Evolutionary conservation across 2,329 filamentous ascomycete species (phyloP), one percentile per base, ranked within the genome.

Genomic region (Lasiodiplodia sp.): DNA sequence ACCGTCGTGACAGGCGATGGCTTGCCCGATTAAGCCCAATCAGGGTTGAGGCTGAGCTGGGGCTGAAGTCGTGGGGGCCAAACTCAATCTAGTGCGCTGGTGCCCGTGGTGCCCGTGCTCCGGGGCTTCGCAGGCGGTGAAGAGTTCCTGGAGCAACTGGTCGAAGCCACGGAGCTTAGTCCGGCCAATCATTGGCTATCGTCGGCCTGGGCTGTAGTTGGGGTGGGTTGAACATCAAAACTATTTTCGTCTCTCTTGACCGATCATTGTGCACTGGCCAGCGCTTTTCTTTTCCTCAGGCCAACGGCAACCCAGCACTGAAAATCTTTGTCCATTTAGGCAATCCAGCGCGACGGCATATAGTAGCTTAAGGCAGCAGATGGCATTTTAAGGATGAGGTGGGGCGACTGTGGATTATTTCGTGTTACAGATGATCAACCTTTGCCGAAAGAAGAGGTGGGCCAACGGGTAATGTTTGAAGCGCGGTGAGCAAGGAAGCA

Each of bases 31-130:
- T n/a, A 56, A 56, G 53, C 2, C 16, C 28, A 37, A 37, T 21
- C 12, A 18, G 34, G 7, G 4, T 37, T 53, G 51, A 53, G 25
- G 51, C 51, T 53, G 51, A 23, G 23, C 23, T 37, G 53, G 16
- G 53, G 53, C 53, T n/a, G 18, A 12, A 21, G 21, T 56, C 31
- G 53, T 56, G 53, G 53, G 53, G 53, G 28, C 53, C 31, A 56
- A 21, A 21, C 44, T 14, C 10, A 47, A 21, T 47, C 44, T 21
- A 47, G 8, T 8, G 18, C 40, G 40, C 8, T 10, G 31, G 31
- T 10, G 31, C 8, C 31, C 8, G 31, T 10, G 31, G 31, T 10
- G 31, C 8, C 31, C 8, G 31, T 34, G 31, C 31, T 4, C 18
- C 18, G n/a, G 2, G 18, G 18, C 3, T 12, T n/a, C 4, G 6